Percentiles rank a stretch among this genome's conserved stretches.
phyloP scores from a whole-genome alignment of 495 filamentous ascomycete species.

The Penicillium pulvis region DNA sequence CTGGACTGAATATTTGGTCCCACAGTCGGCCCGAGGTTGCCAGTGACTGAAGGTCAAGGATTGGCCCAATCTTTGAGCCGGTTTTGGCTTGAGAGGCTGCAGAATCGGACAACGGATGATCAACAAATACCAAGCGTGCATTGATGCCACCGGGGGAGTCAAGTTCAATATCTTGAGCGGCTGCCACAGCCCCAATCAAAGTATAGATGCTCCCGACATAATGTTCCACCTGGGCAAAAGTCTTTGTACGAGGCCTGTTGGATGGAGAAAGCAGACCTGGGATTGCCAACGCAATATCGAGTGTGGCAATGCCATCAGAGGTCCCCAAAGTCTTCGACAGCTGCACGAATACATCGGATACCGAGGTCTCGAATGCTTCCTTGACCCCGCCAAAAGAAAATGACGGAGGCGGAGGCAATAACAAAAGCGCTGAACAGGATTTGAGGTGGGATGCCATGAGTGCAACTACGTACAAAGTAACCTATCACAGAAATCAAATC shows the following conservation, averaged over 20 bases:
- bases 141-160: slow-evolving; percentile 74
- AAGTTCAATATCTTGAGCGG: slow-evolving; percentile 61
- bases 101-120: slow-evolving; percentile 25
- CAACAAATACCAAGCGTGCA: slow-evolving; percentile 71
- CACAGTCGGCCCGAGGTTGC: slow-evolving; percentile 66
- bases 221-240: slow-evolving; percentile 65
- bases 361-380: slow-evolving; percentile 41
- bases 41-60: slow-evolving; percentile 67
- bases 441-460: slow-evolving; percentile 28
- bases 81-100: neutral
- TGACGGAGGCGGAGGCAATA: slow-evolving; percentile 51
- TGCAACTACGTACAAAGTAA: neutral
- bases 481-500: neutral
- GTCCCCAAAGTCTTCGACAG: slow-evolving; percentile 31
- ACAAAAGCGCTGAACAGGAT: slow-evolving; percentile 40
- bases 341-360: slow-evolving; percentile 37
- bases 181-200: slow-evolving; percentile 67
- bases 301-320: slow-evolving; percentile 30
- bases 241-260: slow-evolving; percentile 50
- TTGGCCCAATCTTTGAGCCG: slow-evolving; percentile 50
- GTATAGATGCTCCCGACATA: slow-evolving; percentile 78
- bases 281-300: slow-evolving; percentile 50
- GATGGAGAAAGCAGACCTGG: slow-evolving; percentile 41
- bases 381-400: slow-evolving; percentile 41
- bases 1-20: slow-evolving; percentile 68